Evolutionary conservation across 441 rosid species (phyloP).

Genomic region (Flueggea neowawraea): DNA sequence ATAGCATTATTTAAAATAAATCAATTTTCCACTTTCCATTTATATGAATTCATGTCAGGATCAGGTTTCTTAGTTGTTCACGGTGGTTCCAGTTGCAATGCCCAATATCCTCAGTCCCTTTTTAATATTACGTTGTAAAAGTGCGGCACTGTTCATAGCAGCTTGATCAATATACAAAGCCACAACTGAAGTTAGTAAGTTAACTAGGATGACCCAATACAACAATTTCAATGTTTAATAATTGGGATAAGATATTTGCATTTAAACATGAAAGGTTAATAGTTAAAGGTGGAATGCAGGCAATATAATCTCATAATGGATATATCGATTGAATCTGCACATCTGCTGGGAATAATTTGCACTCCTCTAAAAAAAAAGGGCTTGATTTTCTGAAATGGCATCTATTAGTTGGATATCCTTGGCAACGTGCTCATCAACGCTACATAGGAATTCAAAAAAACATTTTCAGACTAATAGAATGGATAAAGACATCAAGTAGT

Average conservation of each 20-base stretch:
- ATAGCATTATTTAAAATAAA: too few species aligned
- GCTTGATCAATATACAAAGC: neutral
- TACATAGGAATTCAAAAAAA: conserved; percentile 36
- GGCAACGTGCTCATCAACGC: conserved; percentile 89
- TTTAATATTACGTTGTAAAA: neutral
- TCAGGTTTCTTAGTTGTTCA: neutral
- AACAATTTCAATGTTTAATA: neutral
- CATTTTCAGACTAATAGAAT: conserved; percentile 13
- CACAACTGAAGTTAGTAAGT: neutral
- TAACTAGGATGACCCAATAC: neutral
- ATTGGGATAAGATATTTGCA: neutral
- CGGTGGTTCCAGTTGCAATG: neutral
- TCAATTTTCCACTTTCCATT: too few species aligned
- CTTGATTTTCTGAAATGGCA: conserved; percentile 88
- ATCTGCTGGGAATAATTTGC: conserved; percentile 96
- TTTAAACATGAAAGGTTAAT: neutral
- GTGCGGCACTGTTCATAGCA: neutral
- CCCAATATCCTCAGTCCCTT: neutral
- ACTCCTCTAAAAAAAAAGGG: conserved; percentile 89
- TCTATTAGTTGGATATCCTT: conserved; percentile 88
- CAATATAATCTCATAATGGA: conserved; percentile 53
- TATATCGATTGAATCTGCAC: conserved; percentile 94
- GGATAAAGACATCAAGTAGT: conserved; percentile 1
- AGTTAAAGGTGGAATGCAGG: neutral
- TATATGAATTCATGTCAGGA: neutral